Base-by-base conservation (phyloP, 768 basidiomycete genomes). In the Rhizopogon rudus region DNA sequence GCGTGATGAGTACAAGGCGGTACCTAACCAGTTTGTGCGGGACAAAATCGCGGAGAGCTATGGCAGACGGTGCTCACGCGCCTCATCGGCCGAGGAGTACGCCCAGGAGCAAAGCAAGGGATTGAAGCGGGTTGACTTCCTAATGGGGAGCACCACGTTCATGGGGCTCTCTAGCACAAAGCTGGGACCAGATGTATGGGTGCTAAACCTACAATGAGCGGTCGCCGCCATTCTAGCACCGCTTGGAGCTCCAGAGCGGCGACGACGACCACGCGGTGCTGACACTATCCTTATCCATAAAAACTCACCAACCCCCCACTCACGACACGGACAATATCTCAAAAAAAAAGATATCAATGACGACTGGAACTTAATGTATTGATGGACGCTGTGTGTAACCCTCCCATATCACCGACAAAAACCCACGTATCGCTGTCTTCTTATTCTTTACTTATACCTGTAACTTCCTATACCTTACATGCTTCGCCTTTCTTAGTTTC, bases 61-160 rank as follows among this genome's bases (percentile, higher is more conserved):
- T 62, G 67, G 67, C 42, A 56, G 52, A 5, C 74, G 83, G 17
- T 79, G 70, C 56, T 62, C 66, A 37, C 65, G 68, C 12, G 66
- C 75, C 13, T 42, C 58, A 0, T 69, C 75, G 12, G 54, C 64
- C 2, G 63, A 63, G 33, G 64, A 54, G 1, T 68, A 67, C 25
- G 72, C 70, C 33, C 60, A 64, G 28, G 81, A 83, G 65, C 69
- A 72, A 57, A 60, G 59, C 10, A 78, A 78, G 61, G 81, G 80
- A 0, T 60, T 84, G 17, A 81, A 78, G 64, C 67, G 81, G 49
- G 73, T 85, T 0, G 83, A 86, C 64, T 83, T 81, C 60, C 65
- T 86, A 46, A 64, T 71, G 48, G 73, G 67, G 22, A 67, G 65
- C 16, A 73, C 66, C 3, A 72, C 66, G 60, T 77, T 84, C 65